These are phyloP conservation scores for Trifolium repens DNA, from an alignment of 306 rosid species.

Conservation along the genomic window DNA sequence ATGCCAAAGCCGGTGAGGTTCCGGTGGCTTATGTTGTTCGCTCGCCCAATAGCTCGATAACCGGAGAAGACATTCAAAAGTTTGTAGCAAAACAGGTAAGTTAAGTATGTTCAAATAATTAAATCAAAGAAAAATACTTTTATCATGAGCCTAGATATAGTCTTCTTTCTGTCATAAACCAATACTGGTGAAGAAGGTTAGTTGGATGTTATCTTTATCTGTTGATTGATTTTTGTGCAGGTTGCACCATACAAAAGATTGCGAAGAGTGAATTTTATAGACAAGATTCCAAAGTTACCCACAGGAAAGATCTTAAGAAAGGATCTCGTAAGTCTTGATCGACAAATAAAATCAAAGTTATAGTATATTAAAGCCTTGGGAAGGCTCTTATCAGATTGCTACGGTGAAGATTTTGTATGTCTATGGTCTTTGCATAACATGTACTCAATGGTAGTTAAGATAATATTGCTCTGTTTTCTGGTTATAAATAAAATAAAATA, in stretches of 20 bases:
- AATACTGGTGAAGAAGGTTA: not conserved
- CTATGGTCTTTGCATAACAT: no score
- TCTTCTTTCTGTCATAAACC: not conserved
- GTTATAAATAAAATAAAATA: no score
- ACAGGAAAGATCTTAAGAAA: slow-evolving; percentile 57
- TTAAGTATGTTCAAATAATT: not conserved
- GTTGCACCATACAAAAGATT: slow-evolving; percentile 65
- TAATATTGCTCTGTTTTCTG: no score
- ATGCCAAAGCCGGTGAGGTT: slow-evolving; percentile 64
- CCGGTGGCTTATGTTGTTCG: slow-evolving; percentile 62
- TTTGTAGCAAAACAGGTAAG: slow-evolving; percentile 51
- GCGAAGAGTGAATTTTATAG: slow-evolving; percentile 47
- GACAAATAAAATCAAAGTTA: slow-evolving; percentile 26
- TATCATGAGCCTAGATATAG: no score
- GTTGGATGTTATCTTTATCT: not conserved
- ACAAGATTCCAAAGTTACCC: slow-evolving; percentile 50
- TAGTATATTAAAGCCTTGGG: not conserved
- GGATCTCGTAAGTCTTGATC: slow-evolving; percentile 45
- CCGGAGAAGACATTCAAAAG: slow-evolving; percentile 44
- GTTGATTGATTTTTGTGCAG: slow-evolving; percentile 33
- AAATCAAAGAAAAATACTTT: not conserved
- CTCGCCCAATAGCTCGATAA: slow-evolving; percentile 45
- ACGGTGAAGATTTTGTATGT: no score
- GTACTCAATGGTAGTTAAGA: no score
- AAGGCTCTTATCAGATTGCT: no score